phyloP scores from a whole-genome alignment of 352 stramenopile genomes.

The Pythium angustatum region DNA sequence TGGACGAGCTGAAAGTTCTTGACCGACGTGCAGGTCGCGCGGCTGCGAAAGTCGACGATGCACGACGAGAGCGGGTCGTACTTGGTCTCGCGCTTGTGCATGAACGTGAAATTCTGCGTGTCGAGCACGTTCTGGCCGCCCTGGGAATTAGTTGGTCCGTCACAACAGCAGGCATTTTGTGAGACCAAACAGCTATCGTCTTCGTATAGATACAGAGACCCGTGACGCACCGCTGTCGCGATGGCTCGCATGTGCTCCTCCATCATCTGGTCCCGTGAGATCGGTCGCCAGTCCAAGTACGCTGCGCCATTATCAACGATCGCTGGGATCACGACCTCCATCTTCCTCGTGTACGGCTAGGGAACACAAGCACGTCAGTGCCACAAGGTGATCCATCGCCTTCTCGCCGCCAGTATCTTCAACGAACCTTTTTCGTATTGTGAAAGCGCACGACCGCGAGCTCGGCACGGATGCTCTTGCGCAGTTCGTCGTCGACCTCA shows the following conservation, averaged over 20 bases:
- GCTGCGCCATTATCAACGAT: constrained; percentile 60
- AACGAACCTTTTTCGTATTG: constrained; percentile 71
- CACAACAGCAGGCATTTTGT: too few relatives aligned
- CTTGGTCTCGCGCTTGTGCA: constrained; percentile 87
- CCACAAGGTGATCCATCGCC: too few relatives aligned
- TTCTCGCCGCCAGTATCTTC: too few relatives aligned
- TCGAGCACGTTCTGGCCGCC: constrained; percentile 83
- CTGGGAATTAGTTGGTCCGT: constrained; percentile 37
- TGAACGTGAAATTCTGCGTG: constrained; percentile 72
- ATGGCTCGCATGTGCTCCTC: constrained; percentile 73
- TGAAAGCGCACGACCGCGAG: constrained; percentile 75
- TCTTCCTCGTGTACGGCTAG: constrained; percentile 72
- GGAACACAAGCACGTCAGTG: not conserved
- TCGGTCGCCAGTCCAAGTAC: constrained; percentile 71
- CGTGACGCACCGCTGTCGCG: constrained; percentile 44
- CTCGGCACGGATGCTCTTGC: constrained; percentile 74
- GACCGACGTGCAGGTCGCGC: constrained; percentile 88
- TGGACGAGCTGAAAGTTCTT: constrained; percentile 94
- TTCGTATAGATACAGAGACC: too few relatives aligned
- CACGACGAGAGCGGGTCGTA: constrained; percentile 92
- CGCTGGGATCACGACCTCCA: constrained; percentile 80
- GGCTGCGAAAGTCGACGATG: constrained; percentile 91
- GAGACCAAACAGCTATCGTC: too few relatives aligned
- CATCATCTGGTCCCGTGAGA: constrained; percentile 79
- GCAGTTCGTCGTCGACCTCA: constrained; percentile 74